Conservation (phyloP, 2,329 filamentous ascomycete genomes). For the Coccinonectria pachysandricola region DNA sequence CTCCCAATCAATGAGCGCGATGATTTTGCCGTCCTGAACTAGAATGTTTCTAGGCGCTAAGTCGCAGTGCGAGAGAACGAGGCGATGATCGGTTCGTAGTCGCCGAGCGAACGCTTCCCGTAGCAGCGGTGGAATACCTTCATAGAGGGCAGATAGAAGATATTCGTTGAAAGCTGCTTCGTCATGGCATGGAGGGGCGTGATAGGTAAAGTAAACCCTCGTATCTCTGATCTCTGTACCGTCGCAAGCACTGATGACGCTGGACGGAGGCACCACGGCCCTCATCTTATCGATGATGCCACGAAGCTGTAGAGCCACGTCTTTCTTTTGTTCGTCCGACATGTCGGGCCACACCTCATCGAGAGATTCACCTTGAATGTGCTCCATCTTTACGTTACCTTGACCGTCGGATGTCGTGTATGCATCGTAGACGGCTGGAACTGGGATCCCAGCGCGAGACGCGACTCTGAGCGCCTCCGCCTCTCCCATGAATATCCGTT, state of each 20-base stretch:
- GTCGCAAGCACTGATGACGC: slow-evolving; percentile 17
- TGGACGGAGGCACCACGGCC: slow-evolving; percentile 10
- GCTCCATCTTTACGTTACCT: slow-evolving; percentile 14
- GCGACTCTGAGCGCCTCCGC: slow-evolving; percentile 17
- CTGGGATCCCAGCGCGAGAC: slow-evolving; percentile 10
- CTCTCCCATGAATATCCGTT: slow-evolving; percentile 14
- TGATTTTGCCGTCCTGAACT: slow-evolving; percentile 25
- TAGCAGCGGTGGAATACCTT: slow-evolving; percentile 9
- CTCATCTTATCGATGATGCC: slow-evolving; percentile 17
- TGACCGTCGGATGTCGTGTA: slow-evolving; percentile 9
- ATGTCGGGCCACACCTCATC: slow-evolving; percentile 17
- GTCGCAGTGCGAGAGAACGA: slow-evolving; percentile 41
- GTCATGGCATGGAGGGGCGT: slow-evolving; percentile 10
- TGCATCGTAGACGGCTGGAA: slow-evolving; percentile 10
- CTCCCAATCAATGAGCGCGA: slow-evolving; percentile 38
- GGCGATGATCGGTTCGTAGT: slow-evolving; percentile 17
- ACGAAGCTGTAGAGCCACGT: slow-evolving; percentile 15
- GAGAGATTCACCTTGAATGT: slow-evolving; percentile 16
- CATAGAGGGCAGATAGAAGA: slow-evolving; percentile 9
- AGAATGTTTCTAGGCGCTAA: slow-evolving; percentile 36
- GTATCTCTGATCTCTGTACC: slow-evolving; percentile 18
- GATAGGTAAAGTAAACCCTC: slow-evolving; percentile 11
- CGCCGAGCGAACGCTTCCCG: slow-evolving; percentile 12
- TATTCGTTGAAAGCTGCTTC: slow-evolving; percentile 18
- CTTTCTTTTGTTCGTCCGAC: slow-evolving; percentile 11